Percentiles rank a stretch among this genome's conserved stretches.
Conservation (phyloP, 345 rosid genomes). For the Gossypium longicalyx region DNA sequence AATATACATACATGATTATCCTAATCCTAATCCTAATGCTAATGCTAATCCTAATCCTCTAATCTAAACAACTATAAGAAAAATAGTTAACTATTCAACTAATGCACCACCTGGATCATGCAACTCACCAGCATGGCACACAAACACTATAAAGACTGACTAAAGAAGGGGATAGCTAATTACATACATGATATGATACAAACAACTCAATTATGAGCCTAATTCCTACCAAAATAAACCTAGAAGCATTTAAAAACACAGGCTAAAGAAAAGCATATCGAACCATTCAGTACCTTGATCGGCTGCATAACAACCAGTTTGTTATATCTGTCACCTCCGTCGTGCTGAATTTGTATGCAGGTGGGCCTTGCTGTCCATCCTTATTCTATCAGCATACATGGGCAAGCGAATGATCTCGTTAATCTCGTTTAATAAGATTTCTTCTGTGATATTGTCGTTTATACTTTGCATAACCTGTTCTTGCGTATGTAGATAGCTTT, state of each 20-base stretch:
- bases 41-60: conserved; percentile 8
- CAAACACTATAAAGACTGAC: conserved; percentile 12
- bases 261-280: neutral
- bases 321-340: conserved; percentile 31
- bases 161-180: conserved; percentile 20
- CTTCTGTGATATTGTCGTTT: conserved; percentile 92
- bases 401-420: conserved; percentile 79
- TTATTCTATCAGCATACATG: conserved; percentile 88
- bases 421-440: conserved; percentile 73
- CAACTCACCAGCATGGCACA: conserved; percentile 31
- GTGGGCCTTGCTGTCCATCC: conserved; percentile 64
- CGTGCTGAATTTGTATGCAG: conserved; percentile 44
- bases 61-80: conserved; percentile 21
- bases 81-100: conserved; percentile 21
- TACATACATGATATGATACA: conserved; percentile 30
- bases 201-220: neutral
- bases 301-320: neutral
- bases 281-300: neutral
- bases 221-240: neutral
- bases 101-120: conserved; percentile 27
- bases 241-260: neutral
- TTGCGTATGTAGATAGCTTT: conserved; percentile 7
- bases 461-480: conserved; percentile 92
- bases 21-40: conserved; percentile 25
- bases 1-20: conserved; percentile 31